phyloP scores from a whole-genome alignment of 1,284 basidiomycete species.

The Moniliella sp. region DNA sequence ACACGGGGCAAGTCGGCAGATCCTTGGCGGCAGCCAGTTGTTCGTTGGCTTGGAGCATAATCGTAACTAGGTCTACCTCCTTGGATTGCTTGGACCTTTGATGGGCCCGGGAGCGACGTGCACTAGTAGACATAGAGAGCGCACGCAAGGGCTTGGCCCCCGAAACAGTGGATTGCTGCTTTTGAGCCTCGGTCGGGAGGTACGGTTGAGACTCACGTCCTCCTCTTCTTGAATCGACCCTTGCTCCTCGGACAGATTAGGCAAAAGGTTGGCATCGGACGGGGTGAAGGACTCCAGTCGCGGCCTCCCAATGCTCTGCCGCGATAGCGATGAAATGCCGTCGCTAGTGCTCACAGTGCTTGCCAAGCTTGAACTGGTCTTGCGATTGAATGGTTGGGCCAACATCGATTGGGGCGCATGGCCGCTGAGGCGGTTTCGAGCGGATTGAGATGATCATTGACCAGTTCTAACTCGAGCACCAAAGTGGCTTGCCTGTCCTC shows the following conservation, averaged over 20 bases:
- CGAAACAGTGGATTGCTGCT: conserved; percentile 45
- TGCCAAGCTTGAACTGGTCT: no score
- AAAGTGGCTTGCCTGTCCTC: conserved; percentile 9
- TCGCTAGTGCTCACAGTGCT: no score
- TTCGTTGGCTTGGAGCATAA: conserved; percentile 64
- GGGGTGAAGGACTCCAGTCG: background rate
- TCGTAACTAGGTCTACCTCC: conserved; percentile 31
- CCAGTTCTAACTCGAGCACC: conserved; percentile 58
- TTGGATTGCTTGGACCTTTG: background rate
- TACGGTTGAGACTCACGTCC: conserved; percentile 55
- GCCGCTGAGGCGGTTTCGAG: conserved; percentile 36
- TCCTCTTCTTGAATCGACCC: conserved; percentile 1
- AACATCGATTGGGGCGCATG: conserved; percentile 4
- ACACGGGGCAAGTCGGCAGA: conserved; percentile 51
- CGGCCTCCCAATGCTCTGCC: background rate
- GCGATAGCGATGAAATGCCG: no score
- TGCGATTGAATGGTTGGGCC: conserved; percentile 11
- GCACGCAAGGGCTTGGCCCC: background rate
- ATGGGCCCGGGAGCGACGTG: background rate
- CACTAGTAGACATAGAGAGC: background rate
- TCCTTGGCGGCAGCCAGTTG: conserved; percentile 53
- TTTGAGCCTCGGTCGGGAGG: conserved; percentile 49
- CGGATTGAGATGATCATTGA: conserved; percentile 52
- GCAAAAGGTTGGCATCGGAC: background rate
- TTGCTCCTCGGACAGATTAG: background rate